Conservation (phyloP, 768 basidiomycete genomes). For the Macrolepiota dolichaula region DNA sequence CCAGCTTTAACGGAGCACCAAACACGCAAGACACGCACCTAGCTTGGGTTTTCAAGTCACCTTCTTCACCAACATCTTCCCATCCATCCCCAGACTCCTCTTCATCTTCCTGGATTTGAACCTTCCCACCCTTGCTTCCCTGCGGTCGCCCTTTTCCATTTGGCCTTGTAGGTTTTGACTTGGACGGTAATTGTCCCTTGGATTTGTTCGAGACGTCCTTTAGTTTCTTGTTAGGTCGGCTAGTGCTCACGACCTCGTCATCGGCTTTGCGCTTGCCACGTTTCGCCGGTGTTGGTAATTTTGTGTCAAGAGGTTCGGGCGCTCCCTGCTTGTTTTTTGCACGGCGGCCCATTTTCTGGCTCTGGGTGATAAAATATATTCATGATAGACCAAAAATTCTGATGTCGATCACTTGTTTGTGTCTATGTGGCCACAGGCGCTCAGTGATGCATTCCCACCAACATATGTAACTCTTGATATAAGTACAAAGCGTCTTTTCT, state of each 20-base stretch:
- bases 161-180: constrained; percentile 15
- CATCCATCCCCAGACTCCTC: constrained; percentile 46
- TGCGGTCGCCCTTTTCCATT: constrained; percentile 11
- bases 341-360: constrained; percentile 70
- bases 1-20: neutral
- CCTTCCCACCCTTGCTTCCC: constrained; percentile 17
- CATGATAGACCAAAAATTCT: constrained; percentile 7
- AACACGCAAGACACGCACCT: constrained; percentile 31
- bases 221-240: constrained; percentile 43
- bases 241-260: constrained; percentile 29
- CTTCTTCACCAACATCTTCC: constrained; percentile 59
- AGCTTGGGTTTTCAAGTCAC: constrained; percentile 37
- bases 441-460: neutral
- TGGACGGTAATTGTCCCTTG: constrained; percentile 25
- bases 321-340: constrained; percentile 81
- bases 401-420: constrained; percentile 10
- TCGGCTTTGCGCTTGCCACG: constrained; percentile 75
- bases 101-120: constrained; percentile 16
- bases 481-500: constrained; percentile 12
- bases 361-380: neutral
- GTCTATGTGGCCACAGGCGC: constrained; percentile 1
- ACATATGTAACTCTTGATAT: neutral
- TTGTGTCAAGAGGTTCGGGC: constrained; percentile 54
- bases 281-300: constrained; percentile 41
- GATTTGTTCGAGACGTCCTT: constrained; percentile 40